Evolutionary conservation across 208 protist species (phyloP).

Genomic region (Acanthamoeba healyi): DNA sequence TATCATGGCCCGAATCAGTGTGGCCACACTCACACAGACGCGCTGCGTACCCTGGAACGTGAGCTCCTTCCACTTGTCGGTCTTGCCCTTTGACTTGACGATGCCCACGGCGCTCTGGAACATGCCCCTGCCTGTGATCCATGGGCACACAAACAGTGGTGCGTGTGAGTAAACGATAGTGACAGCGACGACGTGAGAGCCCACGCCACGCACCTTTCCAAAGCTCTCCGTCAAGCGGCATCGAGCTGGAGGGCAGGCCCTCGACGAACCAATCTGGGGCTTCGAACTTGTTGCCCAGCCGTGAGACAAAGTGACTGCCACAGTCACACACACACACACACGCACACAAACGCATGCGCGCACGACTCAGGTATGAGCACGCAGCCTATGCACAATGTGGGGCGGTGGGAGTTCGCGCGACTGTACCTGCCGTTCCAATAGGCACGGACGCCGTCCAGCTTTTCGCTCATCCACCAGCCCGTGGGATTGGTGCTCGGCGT

Average conservation of each 20-base stretch:
- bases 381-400: constrained; percentile 80
- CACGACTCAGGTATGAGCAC: constrained; percentile 51
- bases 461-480: constrained; percentile 86
- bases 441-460: constrained; percentile 86
- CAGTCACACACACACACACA: constrained; percentile 77
- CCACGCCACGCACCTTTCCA: constrained; percentile 73
- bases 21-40: neutral
- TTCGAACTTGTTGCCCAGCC: constrained; percentile 84
- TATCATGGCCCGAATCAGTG: neutral
- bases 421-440: constrained; percentile 86
- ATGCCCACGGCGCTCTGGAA: constrained; percentile 83
- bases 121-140: constrained; percentile 76
- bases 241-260: constrained; percentile 80
- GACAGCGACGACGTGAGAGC: constrained; percentile 77
- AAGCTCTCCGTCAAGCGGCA: constrained; percentile 83
- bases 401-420: constrained; percentile 80
- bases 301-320: constrained; percentile 82
- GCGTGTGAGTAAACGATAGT: too few species aligned
- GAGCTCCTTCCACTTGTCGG: constrained; percentile 76
- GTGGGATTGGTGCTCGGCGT: constrained; percentile 71
- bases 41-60: neutral
- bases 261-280: constrained; percentile 84
- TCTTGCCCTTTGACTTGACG: constrained; percentile 74
- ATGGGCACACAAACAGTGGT: constrained; percentile 78
- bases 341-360: constrained; percentile 70